Evolutionary conservation across 2,329 filamentous ascomycete genomes (phyloP).

Genomic region (Chaetoscypha palmicola): DNA sequence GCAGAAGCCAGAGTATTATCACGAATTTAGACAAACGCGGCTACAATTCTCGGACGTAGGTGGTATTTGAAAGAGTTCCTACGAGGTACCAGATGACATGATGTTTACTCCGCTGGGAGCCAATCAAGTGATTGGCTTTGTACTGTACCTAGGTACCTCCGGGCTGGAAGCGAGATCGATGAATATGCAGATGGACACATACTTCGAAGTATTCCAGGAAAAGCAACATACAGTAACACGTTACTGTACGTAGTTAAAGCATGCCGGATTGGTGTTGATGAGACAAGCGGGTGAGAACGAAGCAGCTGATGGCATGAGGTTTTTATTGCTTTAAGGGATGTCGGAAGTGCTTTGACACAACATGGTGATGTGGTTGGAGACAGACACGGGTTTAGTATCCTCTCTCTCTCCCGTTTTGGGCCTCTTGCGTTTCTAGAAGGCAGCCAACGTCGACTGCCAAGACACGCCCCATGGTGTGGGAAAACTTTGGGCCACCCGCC

Average conservation of each 20-base stretch:
- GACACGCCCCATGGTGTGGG: not conserved
- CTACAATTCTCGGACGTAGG: too few species aligned
- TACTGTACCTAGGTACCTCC: not conserved
- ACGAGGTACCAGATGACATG: too few species aligned
- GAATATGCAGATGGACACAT: not conserved
- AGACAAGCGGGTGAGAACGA: constrained; percentile 4
- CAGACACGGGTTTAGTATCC: constrained; percentile 2
- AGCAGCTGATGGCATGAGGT: constrained; percentile 6
- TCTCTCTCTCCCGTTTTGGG: constrained; percentile 3
- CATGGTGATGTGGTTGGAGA: constrained; percentile 2
- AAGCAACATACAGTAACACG: too few species aligned
- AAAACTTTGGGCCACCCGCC: not conserved
- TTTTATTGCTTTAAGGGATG: constrained; percentile 6
- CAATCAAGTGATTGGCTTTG: not conserved
- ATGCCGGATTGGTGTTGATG: too few species aligned
- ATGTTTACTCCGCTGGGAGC: not conserved
- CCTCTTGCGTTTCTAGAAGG: constrained; percentile 5
- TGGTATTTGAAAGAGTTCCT: too few species aligned
- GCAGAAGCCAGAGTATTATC: too few species aligned
- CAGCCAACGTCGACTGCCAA: not conserved
- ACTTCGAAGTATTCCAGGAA: too few species aligned
- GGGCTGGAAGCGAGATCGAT: not conserved
- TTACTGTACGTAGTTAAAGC: too few species aligned
- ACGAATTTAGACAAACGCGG: too few species aligned
- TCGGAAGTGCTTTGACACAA: constrained; percentile 4